A percentile compares a stretch with the other conserved stretches of the same genome.
Conservation (phyloP, 1,284 basidiomycete genomes). For the Bondarzewia mesenterica region DNA sequence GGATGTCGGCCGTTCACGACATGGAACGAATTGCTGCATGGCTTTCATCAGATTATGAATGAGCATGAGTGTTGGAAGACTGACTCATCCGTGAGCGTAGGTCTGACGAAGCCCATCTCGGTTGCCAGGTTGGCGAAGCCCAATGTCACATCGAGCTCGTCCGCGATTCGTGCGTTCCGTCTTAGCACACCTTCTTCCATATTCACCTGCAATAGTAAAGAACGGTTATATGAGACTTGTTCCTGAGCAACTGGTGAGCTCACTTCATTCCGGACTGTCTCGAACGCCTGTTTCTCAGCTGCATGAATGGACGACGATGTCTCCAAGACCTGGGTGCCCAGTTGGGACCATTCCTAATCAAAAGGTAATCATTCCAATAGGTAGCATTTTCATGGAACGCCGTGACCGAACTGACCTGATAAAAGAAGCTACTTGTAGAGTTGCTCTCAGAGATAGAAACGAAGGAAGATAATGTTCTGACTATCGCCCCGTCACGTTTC, state of each 20-base stretch:
- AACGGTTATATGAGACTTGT: background rate
- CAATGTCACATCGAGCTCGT: slow-evolving; percentile 84
- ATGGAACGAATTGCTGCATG: slow-evolving; percentile 49
- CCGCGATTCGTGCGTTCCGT: slow-evolving; percentile 73
- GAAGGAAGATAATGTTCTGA: slow-evolving; percentile 43
- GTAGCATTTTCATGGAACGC: slow-evolving; percentile 3
- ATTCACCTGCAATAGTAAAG: slow-evolving; percentile 46
- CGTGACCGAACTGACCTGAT: slow-evolving; percentile 37
- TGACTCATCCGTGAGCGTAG: slow-evolving; percentile 65
- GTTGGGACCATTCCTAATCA: slow-evolving; percentile 74
- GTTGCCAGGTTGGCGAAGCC: slow-evolving; percentile 79
- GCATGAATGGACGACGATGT: slow-evolving; percentile 43
- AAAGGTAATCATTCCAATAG: no score
- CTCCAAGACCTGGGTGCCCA: slow-evolving; percentile 60
- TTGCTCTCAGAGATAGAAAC: slow-evolving; percentile 50
- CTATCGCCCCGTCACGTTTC: slow-evolving; percentile 47
- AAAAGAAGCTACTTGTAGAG: slow-evolving; percentile 65
- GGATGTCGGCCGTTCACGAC: slow-evolving; percentile 86
- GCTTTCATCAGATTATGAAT: background rate
- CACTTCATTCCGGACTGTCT: slow-evolving; percentile 59
- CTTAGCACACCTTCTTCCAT: slow-evolving; percentile 48
- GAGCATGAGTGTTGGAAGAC: slow-evolving; percentile 17
- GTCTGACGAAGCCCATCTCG: slow-evolving; percentile 75
- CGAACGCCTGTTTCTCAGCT: slow-evolving; percentile 69
- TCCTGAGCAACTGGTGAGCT: slow-evolving; percentile 10